A percentile compares a stretch with the other conserved stretches of the same genome.
Conservation (phyloP, 306 rosid species). For the Quercus mongolica region DNA sequence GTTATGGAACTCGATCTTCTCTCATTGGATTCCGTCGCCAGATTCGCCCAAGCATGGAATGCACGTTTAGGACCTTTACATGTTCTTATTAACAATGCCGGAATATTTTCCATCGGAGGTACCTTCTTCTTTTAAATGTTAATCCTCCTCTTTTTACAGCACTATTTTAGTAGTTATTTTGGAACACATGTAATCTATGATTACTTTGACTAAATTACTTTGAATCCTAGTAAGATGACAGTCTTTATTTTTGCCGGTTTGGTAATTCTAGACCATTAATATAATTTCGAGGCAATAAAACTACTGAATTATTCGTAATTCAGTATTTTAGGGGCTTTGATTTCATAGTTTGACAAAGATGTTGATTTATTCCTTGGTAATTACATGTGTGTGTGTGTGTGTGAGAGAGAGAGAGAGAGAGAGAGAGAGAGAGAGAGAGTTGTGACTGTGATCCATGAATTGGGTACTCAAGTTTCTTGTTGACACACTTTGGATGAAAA, state of each 20-base stretch:
- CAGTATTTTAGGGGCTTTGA: background rate
- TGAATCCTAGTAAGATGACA: background rate
- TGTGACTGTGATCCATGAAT: background rate
- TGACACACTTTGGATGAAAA: background rate
- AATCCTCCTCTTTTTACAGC: constrained; percentile 12
- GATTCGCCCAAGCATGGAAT: constrained; percentile 83
- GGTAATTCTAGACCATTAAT: background rate
- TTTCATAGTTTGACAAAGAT: background rate
- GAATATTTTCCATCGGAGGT: constrained; percentile 98
- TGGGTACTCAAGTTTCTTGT: background rate
- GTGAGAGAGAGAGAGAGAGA: no score
- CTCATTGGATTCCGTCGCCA: constrained; percentile 85
- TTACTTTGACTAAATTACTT: background rate
- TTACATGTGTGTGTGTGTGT: background rate
- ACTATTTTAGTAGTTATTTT: background rate
- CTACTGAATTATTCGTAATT: background rate
- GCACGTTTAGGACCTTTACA: constrained; percentile 82
- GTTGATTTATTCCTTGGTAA: background rate
- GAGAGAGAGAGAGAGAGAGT: no score
- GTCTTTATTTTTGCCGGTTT: background rate
- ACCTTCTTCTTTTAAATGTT: constrained; percentile 9
- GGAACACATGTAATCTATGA: background rate
- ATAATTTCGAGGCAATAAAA: background rate
- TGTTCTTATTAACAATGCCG: constrained; percentile 95
- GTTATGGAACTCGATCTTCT: constrained; percentile 93